A percentile compares a stretch with the other conserved stretches of the same genome.
Conservation (phyloP, 306 rosid species). For the Dalbergia oliveri region DNA sequence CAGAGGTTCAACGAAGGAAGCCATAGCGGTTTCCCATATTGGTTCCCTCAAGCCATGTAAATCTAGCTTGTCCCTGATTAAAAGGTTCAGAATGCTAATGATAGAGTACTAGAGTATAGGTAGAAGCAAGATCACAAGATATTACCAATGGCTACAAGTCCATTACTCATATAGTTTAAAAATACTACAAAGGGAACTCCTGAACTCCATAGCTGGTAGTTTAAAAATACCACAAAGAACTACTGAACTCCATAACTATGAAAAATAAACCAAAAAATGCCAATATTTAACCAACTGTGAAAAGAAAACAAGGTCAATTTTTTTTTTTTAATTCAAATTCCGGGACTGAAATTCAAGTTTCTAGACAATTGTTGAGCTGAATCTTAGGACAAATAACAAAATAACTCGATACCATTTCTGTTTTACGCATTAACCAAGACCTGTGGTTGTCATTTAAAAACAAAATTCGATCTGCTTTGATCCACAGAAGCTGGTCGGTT, state of each 20-base stretch:
- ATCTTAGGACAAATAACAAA: not conserved
- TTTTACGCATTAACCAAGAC: not conserved
- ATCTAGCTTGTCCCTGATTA: constrained; percentile 24
- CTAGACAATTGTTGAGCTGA: constrained; percentile 1
- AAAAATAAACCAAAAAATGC: not conserved
- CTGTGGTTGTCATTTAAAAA: not conserved
- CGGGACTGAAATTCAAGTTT: not conserved
- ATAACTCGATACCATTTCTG: not conserved
- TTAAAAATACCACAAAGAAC: too few relatives aligned
- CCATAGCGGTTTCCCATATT: not conserved
- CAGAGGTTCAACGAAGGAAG: not conserved
- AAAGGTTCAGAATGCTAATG: constrained; percentile 21
- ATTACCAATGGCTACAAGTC: not conserved
- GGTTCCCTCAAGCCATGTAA: constrained; percentile 10
- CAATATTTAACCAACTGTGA: not conserved
- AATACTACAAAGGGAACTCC: not conserved
- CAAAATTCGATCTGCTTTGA: not conserved
- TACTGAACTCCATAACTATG: too few relatives aligned
- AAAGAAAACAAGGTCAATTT: not conserved
- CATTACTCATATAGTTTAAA: not conserved
- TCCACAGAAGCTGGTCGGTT: constrained; percentile 6
- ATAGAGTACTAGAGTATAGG: not conserved
- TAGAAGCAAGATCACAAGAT: not conserved
- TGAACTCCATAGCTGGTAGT: too few relatives aligned
- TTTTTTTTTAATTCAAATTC: not conserved